Evolutionary conservation across 2,329 filamentous ascomycete genomes (phyloP), one percentile per base, ranked within the genome.

Genomic region (Lasiodiplodia sp.): DNA sequence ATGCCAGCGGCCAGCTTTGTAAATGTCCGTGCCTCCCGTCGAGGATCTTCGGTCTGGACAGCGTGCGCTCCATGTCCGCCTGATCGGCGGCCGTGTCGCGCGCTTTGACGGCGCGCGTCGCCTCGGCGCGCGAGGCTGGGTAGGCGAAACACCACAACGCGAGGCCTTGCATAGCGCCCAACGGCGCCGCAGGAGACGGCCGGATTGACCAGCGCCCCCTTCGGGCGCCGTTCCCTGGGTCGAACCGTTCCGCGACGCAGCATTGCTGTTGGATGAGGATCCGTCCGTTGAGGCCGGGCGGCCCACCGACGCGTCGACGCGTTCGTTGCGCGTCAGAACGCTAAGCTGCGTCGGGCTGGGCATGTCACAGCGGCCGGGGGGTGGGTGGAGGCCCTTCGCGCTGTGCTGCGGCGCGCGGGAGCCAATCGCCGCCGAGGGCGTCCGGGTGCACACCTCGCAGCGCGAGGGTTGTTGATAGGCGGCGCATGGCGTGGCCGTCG

Each of bases 101-200:
- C 56, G 56, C 37, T 47, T 21, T 47, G 31, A 34, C n/a, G 37
- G 21, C 55, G 53, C 53, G 53, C 53, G 53, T 57, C 55, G 31
- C 18, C 21, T 23, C 31, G 55, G 7, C 23, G 34, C 28, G 57
- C 38, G 57, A 60, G 57, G 57, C 57, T 60, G 57, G 57, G 23
- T 23, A 25, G 23, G 28, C 57, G 57, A 38, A 60, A 38, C 37
- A 47, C 57, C 14, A 47, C 57, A 21, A 60, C 57, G 57, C 31
- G 31, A 38, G 37, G 57, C 57, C 58, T 34, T 34, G 58, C 58
- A 49, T 51, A n/a, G 38, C 25, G 58, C 25, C 16, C 58, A 51
- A 63, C 25, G 58, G 58, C 40, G 25, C 11, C 25, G 10, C 37
- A 37, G 25, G n/a, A 34, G 37, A 18, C 11, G 40, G 25, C 6